These are phyloP conservation scores for Furcasterigmium furcatum DNA, from an alignment of 2,329 filamentous ascomycete species.

Conservation along the genomic window DNA sequence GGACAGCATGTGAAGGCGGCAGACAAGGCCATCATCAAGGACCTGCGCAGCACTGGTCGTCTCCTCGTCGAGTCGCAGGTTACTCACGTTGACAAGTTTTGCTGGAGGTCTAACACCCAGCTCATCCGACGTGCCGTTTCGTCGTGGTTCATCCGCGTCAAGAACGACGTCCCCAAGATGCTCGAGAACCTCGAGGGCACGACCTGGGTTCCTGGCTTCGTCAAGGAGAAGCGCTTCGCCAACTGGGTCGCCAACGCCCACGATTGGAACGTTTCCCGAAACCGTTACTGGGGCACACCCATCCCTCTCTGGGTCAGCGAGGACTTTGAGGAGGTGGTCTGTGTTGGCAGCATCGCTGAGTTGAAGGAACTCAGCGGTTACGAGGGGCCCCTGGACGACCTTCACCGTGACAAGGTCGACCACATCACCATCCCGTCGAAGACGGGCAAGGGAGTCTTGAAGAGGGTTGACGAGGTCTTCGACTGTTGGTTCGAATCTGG, in stretches of 20 bases:
- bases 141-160: constrained; percentile 92
- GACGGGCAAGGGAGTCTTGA: constrained; percentile 79
- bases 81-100: constrained; percentile 90
- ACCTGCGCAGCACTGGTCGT: constrained; percentile 73
- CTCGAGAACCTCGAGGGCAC: constrained; percentile 85
- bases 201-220: constrained; percentile 86
- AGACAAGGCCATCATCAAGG: constrained; percentile 89
- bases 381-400: constrained; percentile 75
- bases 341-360: constrained; percentile 80
- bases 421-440: constrained; percentile 91
- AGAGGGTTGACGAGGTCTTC: constrained; percentile 83
- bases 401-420: constrained; percentile 92
- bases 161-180: constrained; percentile 80
- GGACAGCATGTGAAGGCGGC: constrained; percentile 90
- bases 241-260: constrained; percentile 89
- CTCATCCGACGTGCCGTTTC: constrained; percentile 90
- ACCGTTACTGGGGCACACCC: constrained; percentile 93
- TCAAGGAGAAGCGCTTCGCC: constrained; percentile 87
- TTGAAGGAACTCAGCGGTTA: constrained; percentile 85
- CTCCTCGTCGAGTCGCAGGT: constrained; percentile 83
- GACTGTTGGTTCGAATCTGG: constrained; percentile 98
- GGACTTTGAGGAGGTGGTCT: constrained; percentile 82
- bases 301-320: constrained; percentile 91
- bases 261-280: constrained; percentile 94
- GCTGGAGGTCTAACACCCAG: constrained; percentile 90